Evolutionary conservation across 805 yeast genomes (phyloP), one percentile per base, ranked within the genome.

Genomic region (Saccharomycopsis amapae): DNA sequence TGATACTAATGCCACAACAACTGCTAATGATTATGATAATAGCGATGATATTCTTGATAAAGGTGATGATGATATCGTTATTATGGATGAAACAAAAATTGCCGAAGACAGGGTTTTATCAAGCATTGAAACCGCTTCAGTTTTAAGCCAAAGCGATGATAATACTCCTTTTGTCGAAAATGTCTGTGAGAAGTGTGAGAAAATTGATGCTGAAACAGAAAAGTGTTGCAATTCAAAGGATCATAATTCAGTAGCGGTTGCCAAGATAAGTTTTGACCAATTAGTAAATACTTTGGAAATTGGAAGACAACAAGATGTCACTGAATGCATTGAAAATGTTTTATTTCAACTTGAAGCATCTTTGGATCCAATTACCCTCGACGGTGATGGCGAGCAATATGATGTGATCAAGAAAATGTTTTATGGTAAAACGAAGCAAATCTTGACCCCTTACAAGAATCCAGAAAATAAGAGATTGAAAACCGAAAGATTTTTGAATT

Each of bases 251-350:
- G 22, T 40, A 5, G 30, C 42, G 3, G 22, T 33, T 4, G 48
- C 48, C 6, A 48, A 43, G 32, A 49, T 28, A 3, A 45, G 30
- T 45, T 42, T 77, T 3, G 85, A 79, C 51, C 87, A 82, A 56
- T 73, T 83, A 63, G 88, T 78, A 47, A 75, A 80, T 55, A 80
- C 93, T 0, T 68, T 81, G 44, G 89, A 85, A 58, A 69, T 81
- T 57, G 95, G 96, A 2, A 71, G 95, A 53, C 98, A 93, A 60
- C 98, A 93, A 61, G 98, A 93, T 67, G 97, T 93, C 17, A 88
- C 97, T 0, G 98, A 93, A 60, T 90, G 97, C 62, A 88, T 90
- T 57, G 95, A 89, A 45, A 93, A 93, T 61, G 97, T 93, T 5
- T 69, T 89, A 12, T 85, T 82, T 53, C 97, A 90, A 61, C 67